Conservation (phyloP, 2,329 filamentous ascomycete genomes). For the Penicillium brevicompactum region DNA sequence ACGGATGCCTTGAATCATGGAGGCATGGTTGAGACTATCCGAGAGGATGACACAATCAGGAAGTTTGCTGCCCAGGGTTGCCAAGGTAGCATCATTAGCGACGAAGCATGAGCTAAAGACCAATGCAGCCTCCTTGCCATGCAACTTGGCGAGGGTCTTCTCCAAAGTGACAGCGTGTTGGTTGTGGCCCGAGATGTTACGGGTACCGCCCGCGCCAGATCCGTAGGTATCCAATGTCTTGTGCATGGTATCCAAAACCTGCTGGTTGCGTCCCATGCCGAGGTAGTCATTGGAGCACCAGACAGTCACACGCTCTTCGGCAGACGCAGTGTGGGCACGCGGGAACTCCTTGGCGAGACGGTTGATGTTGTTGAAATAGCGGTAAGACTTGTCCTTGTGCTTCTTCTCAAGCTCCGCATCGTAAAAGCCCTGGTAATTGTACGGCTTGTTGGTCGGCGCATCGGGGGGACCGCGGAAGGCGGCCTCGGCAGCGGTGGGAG, state of each 20-base stretch:
- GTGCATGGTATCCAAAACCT: slow-evolving; percentile 90
- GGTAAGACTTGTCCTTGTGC: slow-evolving; percentile 99
- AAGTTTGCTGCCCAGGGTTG: slow-evolving; percentile 94
- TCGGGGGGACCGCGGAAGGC: slow-evolving; percentile 47
- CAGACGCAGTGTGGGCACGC: slow-evolving; percentile 82
- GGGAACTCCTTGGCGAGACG: slow-evolving; percentile 95
- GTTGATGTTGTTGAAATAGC: slow-evolving; percentile 99
- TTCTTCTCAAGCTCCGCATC: slow-evolving; percentile 90
- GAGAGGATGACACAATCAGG: slow-evolving; percentile 97
- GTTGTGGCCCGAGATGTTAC: slow-evolving; percentile 98
- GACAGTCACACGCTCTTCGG: slow-evolving; percentile 86
- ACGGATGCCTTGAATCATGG: slow-evolving; percentile 98
- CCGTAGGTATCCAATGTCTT: slow-evolving; percentile 92
- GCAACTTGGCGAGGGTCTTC: slow-evolving; percentile 77
- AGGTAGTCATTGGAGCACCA: slow-evolving; percentile 99
- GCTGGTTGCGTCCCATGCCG: slow-evolving; percentile 90
- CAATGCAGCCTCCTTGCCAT: slow-evolving; percentile 86
- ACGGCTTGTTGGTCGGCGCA: slow-evolving; percentile 60
- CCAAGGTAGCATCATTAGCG: slow-evolving; percentile 94
- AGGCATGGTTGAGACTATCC: slow-evolving; percentile 95
- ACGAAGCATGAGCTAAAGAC: slow-evolving; percentile 99
- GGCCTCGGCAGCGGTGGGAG: slow-evolving; percentile 27
- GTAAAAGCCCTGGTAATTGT: slow-evolving; percentile 93
- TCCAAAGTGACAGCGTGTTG: slow-evolving; percentile 88
- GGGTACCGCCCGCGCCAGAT: slow-evolving; percentile 89